Conservation (phyloP, 805 yeast species). For the Scheffersomyces ergatensis region DNA sequence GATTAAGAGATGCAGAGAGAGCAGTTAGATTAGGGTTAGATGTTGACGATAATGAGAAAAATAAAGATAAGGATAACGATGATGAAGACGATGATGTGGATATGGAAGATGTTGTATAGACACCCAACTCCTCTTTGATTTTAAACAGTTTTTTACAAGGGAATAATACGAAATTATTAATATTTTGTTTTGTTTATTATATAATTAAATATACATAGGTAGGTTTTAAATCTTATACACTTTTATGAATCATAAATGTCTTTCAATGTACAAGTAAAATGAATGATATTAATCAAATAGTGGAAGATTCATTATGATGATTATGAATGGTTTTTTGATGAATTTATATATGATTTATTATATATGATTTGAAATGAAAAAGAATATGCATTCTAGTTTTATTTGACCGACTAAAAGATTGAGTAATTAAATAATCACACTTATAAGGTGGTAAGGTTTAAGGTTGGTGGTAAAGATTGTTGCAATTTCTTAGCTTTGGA, state of each 20-base stretch:
- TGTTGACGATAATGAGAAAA: slow-evolving; percentile 37
- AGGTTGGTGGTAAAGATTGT: slow-evolving; percentile 95
- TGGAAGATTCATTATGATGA: no score
- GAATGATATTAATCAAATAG: no score
- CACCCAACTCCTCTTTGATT: not conserved
- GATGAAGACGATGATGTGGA: slow-evolving; percentile 72
- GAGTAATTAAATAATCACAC: no score
- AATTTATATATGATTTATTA: no score
- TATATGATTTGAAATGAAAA: no score
- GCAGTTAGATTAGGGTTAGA: slow-evolving; percentile 59
- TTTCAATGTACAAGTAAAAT: no score
- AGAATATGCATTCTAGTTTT: no score
- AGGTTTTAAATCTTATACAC: no score
- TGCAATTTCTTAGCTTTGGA: slow-evolving; percentile 96
- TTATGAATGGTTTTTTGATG: no score
- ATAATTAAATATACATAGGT: slow-evolving; percentile 10
- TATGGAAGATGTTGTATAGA: slow-evolving; percentile 63
- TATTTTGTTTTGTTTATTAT: slow-evolving; percentile 4
- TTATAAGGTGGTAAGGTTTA: slow-evolving; percentile 60
- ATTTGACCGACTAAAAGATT: no score
- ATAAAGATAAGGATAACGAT: slow-evolving; percentile 57
- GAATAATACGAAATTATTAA: no score
- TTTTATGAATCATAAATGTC: no score
- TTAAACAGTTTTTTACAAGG: not conserved
- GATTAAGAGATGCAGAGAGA: slow-evolving; percentile 72